Percentiles rank a stretch among this genome's conserved stretches.
Conservation (phyloP, 305 asterid genomes). For the Plantago rigida region DNA sequence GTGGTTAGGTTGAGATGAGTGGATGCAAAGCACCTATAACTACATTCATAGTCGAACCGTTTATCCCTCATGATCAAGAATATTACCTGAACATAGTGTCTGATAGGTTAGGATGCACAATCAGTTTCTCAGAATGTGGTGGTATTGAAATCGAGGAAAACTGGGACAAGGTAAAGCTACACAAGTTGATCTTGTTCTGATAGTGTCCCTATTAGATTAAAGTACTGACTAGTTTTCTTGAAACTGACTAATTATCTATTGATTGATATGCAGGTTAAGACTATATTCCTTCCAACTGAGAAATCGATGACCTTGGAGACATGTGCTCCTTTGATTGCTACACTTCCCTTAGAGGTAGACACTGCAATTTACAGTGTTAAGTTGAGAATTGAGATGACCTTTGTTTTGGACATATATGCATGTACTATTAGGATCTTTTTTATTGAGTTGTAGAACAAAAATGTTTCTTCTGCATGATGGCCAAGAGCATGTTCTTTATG, state of each 20-base stretch:
- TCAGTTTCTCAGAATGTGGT: slow-evolving; percentile 92
- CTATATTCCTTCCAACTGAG: slow-evolving; percentile 64
- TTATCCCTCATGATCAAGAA: slow-evolving; percentile 75
- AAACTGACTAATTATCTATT: slow-evolving; percentile 7
- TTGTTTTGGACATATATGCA: neutral
- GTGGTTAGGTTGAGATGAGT: slow-evolving; percentile 76
- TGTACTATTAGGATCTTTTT: neutral
- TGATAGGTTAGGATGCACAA: slow-evolving; percentile 73
- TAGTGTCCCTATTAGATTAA: slow-evolving; percentile 8
- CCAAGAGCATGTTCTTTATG: neutral
- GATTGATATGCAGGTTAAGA: slow-evolving; percentile 53
- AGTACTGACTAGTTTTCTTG: slow-evolving; percentile 2
- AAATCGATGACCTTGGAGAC: slow-evolving; percentile 57
- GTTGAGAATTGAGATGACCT: neutral
- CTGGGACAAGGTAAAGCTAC: slow-evolving; percentile 73
- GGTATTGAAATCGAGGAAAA: slow-evolving; percentile 93
- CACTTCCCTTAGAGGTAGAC: slow-evolving; percentile 80
- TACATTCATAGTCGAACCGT: slow-evolving; percentile 87
- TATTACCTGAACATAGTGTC: slow-evolving; percentile 71
- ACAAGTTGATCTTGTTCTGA: slow-evolving; percentile 3
- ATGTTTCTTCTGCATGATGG: neutral
- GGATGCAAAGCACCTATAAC: slow-evolving; percentile 86
- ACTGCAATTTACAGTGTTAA: neutral
- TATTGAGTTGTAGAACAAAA: neutral
- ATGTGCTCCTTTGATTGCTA: slow-evolving; percentile 82